Evolutionary conservation across 129 eudicot genomes (phyloP), one percentile per base, ranked within the genome.

Genomic region (Flaveria sonorensis): DNA sequence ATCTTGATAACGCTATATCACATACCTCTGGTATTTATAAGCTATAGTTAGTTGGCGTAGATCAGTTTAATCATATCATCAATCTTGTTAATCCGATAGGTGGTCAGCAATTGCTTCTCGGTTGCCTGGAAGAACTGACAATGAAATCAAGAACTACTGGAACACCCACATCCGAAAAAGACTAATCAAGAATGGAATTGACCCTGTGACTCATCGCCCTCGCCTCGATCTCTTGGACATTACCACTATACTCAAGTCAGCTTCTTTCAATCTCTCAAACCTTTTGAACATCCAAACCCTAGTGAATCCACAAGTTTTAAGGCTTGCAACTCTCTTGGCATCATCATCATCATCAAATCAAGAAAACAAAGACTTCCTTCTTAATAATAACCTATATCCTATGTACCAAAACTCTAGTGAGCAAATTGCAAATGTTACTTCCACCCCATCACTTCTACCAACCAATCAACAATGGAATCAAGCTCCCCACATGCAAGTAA

Each of bases 121-220:
- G 3, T 72, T 89, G 53, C 96, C 96, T 12, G 96, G 96, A 81
- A 87, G 96, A 83, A 89, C 96, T 0, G 96, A 89, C 10, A 89
- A 89, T 40, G 96, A 89, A 77, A 89, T 89, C 68, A 89, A 89
- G 79, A 89, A 89, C 77, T 89, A 89, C 79, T 89, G 96, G 96
- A 89, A 89, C 84, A 89, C 96, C 1, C 96, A 90, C 73, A 88
- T 90, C 69, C 72, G 92, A 7, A 90, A 90, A 68, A 72, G 96
- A 77, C 92, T 90, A 30, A 75, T 88, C 19, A 74, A 83, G n/a
- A 88, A 70, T 55, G 96, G 97, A 21, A 87, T 92, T 8, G 97
- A 92, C 73, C 96, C 97, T 1, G 97, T 92, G 47, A 92, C 97
- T 28, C 97, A 92, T 61, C 86, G 87, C 68, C 96, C 96, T 19